Evolutionary conservation across 352 stramenopile genomes (phyloP), one percentile per base, ranked within the genome.

Genomic region (Thalassiosira delicatula): DNA sequence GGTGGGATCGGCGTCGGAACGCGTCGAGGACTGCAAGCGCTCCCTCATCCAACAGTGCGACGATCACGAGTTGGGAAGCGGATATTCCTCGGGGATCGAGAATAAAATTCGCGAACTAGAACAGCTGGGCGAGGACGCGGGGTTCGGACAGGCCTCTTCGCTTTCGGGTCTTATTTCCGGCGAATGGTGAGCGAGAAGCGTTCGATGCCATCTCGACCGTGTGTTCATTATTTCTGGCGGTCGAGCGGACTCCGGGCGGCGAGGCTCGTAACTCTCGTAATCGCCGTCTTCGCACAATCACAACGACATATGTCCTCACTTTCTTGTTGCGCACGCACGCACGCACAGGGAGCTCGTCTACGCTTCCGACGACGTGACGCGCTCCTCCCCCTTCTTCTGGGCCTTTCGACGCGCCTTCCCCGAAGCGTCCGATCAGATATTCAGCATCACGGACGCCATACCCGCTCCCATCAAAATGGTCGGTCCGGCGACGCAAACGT

Each of bases 341-440:
- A n/a, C n/a, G n/a, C 2, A 37, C n/a, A 90, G 85, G 88, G 89
- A 93, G 59, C 61, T 92, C 0, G 67, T 94, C 21, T 93, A 92
- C 77, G 79, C 87, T 21, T 82, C 86, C 0, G 87, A 93, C 70
- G 90, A 94, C 61, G 72, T 84, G 21, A 94, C 90, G 4, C 73
- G 90, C 32, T 92, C 88, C 3, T 89, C 76, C 70, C 90, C 90
- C 12, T 94, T 94, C 76, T 94, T 94, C 77, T 93, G 88, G 88
- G 90, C 90, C 8, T 94, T 94, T 61, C 70, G 76, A 62, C 81
- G 87, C 46, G 88, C 88, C 8, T 92, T 92, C 63, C 84, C 88
- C 11, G 87, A 92, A 30, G 77, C 88, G 42, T 81, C 88, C 0
- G 85, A 92, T 84, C 83, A 94, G 77, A 92, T 94, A 56, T 94